Evolutionary conservation across 257 asterid species (phyloP).

Genomic region (Ligustrum vulgare): DNA sequence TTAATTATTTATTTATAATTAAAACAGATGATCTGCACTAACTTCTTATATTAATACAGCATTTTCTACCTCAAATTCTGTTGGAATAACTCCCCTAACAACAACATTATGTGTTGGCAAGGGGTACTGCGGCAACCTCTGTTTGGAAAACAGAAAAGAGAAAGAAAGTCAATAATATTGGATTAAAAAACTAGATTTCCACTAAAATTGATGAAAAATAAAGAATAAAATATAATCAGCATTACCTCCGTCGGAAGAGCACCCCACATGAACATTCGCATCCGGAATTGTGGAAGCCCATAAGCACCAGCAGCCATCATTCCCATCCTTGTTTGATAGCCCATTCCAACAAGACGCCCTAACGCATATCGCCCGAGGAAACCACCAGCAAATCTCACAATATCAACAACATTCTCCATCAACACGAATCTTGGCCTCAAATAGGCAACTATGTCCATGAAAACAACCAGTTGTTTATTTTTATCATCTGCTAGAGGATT

Average conservation of each 20-base stretch:
- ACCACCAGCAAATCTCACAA: constrained; percentile 58
- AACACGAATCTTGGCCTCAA: constrained; percentile 64
- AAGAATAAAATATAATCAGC: not conserved
- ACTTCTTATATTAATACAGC: not conserved
- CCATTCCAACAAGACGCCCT: constrained; percentile 63
- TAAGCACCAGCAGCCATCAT: constrained; percentile 88
- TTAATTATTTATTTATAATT: not conserved
- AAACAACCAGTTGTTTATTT: constrained; percentile 62
- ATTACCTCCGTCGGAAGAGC: constrained; percentile 70
- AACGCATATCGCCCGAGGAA: constrained; percentile 80
- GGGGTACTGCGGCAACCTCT: constrained; percentile 78
- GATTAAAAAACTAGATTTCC: not conserved
- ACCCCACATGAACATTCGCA: constrained; percentile 86
- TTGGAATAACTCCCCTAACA: constrained; percentile 54
- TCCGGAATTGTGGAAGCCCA: constrained; percentile 81
- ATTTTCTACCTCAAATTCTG: constrained; percentile 62
- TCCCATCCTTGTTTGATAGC: constrained; percentile 76
- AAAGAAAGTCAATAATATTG: not conserved
- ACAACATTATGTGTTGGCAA: constrained; percentile 73
- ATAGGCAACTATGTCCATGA: constrained; percentile 61
- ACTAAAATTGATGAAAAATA: not conserved
- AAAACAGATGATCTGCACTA: not conserved
- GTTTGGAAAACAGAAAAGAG: constrained; percentile 8
- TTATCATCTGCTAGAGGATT: constrained; percentile 61
- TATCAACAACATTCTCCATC: constrained; percentile 90